Evolutionary conservation across 352 stramenopile genomes (phyloP).

Genomic region (Bremia lactucae): DNA sequence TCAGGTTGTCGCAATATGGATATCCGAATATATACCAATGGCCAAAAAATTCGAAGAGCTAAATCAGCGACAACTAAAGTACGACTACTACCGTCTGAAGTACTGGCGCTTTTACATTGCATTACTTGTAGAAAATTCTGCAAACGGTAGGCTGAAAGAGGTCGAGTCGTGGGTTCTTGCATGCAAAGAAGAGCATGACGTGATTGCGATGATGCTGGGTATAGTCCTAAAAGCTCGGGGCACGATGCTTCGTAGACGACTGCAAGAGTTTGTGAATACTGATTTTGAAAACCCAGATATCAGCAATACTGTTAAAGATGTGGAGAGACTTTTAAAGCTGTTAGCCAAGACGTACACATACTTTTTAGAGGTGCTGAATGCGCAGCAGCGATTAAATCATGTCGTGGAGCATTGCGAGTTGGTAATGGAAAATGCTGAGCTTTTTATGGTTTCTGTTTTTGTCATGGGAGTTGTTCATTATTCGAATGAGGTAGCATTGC

Average conservation of each 20-base stretch:
- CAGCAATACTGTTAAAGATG: conserved; percentile 1
- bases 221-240: conserved; percentile 36
- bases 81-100: conserved; percentile 62
- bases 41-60: conserved; percentile 74
- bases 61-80: conserved; percentile 78
- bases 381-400: conserved; percentile 20
- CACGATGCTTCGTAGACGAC: conserved; percentile 24
- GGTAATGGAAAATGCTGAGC: conserved; percentile 28
- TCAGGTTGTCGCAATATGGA: conserved; percentile 59
- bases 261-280: conserved; percentile 13
- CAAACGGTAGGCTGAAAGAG: conserved; percentile 56
- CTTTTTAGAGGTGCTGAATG: conserved; percentile 40
- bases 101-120: conserved; percentile 62
- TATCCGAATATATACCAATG: conserved; percentile 55
- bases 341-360: conserved; percentile 53
- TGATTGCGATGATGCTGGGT: conserved; percentile 65
- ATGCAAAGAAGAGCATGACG: conserved; percentile 78
- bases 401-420: conserved; percentile 19
- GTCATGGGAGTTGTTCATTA: conserved; percentile 16
- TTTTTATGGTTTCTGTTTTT: conserved; percentile 35
- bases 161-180: conserved; percentile 55
- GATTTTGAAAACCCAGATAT: conserved; percentile 1
- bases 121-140: conserved; percentile 38
- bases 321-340: conserved; percentile 30
- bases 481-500: conserved; percentile 13